Percentiles rank a stretch among this genome's conserved stretches.
Evolutionary conservation across 148 eudicot species (phyloP).

Genomic region (Rhododendron henanense): DNA sequence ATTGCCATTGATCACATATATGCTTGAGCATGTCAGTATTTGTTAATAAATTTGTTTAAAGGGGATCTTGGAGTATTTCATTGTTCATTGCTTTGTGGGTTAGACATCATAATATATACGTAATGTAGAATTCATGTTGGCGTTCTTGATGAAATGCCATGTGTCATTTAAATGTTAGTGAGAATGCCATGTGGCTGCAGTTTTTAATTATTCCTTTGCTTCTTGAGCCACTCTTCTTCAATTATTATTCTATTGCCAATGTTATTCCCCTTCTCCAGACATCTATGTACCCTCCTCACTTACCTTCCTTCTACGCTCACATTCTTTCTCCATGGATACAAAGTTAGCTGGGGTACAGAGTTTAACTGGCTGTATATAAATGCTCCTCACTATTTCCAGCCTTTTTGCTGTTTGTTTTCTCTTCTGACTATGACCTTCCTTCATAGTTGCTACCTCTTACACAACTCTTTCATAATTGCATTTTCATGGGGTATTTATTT

Average conservation of each 20-base stretch:
- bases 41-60: background rate
- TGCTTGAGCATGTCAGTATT: background rate
- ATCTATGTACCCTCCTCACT: background rate
- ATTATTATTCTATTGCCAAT: background rate
- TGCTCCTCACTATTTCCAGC: background rate
- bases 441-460: background rate
- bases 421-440: background rate
- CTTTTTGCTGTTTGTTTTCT: background rate
- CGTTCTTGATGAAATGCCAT: background rate
- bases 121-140: background rate
- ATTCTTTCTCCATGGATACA: background rate
- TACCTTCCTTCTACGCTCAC: background rate
- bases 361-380: background rate
- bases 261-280: background rate
- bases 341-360: background rate
- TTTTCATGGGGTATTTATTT: background rate
- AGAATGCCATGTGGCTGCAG: background rate
- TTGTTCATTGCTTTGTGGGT: background rate
- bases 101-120: background rate
- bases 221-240: background rate
- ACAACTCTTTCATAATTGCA: background rate
- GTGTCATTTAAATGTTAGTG: background rate
- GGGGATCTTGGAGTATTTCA: background rate
- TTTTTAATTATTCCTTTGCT: background rate
- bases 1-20: background rate